Evolutionary conservation across 73 alveolate species (phyloP).

Genomic region (Durusdinium trenchii): DNA sequence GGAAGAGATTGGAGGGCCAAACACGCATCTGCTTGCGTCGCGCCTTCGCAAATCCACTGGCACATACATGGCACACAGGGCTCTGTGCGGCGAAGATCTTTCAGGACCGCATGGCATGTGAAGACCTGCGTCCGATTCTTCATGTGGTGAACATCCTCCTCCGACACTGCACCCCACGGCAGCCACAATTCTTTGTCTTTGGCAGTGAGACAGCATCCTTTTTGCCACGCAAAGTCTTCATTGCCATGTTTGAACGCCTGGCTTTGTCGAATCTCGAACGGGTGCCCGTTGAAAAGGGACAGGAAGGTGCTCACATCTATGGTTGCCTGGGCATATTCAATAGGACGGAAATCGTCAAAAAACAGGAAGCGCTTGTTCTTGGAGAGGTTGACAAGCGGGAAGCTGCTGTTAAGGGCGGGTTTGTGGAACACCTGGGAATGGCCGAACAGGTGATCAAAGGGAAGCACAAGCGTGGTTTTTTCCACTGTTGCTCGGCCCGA

Average conservation of each 20-base stretch:
- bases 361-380: conserved; percentile 18
- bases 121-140: not conserved
- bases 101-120: not conserved
- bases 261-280: not conserved
- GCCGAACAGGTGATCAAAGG: conserved; percentile 31
- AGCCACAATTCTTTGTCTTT: not conserved
- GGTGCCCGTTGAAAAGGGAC: conserved; percentile 45
- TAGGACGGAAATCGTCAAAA: conserved; percentile 15
- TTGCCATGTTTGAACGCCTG: conserved; percentile 37
- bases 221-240: conserved; percentile 13
- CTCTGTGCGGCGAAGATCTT: not conserved
- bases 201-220: not conserved
- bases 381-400: conserved; percentile 6
- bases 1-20: not conserved
- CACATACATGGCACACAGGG: too few species aligned
- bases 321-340: conserved; percentile 32
- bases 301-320: conserved; percentile 24
- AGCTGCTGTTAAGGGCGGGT: conserved; percentile 45
- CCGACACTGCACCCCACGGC: conserved; percentile 14
- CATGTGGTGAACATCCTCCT: conserved; percentile 35
- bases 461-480: not conserved
- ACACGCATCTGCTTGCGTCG: not conserved
- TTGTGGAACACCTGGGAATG: conserved; percentile 15
- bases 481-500: conserved; percentile 1
- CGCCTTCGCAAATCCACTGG: not conserved